Evolutionary conservation across 192 early-diverging fungal species (phyloP), one percentile per base, ranked within the genome.

Genomic region (Rhizophagus prolifer): DNA sequence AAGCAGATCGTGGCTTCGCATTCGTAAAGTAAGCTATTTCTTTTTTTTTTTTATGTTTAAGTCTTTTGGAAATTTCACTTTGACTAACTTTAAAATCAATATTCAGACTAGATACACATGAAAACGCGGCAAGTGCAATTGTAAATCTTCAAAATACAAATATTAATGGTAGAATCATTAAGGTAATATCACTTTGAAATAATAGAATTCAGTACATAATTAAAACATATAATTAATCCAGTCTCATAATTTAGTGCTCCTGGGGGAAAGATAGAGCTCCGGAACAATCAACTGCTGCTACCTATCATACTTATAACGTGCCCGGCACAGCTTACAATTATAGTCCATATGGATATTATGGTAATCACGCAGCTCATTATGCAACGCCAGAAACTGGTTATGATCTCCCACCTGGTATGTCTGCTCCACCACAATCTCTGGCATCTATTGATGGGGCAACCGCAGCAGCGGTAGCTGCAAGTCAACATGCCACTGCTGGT

Each of bases 1-100:
- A 95, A 82, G 86, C 88, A n/a, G 96, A 96, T 62, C 92, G 93
- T 77, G 96, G 96, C 16, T 97, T 92, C 79, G 95, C 92, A 12
- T 97, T 97, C 84, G 87, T 96, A 76, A 95, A 94, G 90, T 91
- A 81, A 73, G 85, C 19, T 19, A n/a, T 38, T 58, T 7, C 21
- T 66, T 41, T 59, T 71, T n/a, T n/a, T n/a, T 21, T 47, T 19
- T 31, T 50, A 23, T 38, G 26, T 36, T 36, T 61, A 25, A 26
- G 16, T 64, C 26, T 61, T 38, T 38, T 78, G 13, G 5, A 23
- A 50, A 31, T 47, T 23, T 63, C 36, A 26, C 25, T 21, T 31
- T 50, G 19, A 31, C 38, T 25, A 19, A 19, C 26, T 54, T 36
- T 64, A 12, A 12, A 14, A 25, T n/a, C 31, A 1, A 16, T 44